Evolutionary conservation across 306 rosid species (phyloP).

Genomic region (Cucumis hystrix): DNA sequence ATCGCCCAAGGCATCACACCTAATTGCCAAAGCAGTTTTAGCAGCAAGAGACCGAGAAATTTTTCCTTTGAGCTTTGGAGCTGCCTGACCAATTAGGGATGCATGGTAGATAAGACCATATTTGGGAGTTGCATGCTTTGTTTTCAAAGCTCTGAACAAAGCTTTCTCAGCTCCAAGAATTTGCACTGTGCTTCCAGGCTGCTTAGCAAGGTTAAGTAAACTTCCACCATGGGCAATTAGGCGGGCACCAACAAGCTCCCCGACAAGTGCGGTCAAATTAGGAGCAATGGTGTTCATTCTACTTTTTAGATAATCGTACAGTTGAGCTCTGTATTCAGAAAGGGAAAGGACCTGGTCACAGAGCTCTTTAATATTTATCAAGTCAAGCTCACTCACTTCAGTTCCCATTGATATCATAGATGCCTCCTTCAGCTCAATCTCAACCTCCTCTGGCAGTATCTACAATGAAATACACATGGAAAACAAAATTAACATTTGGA

Average conservation of each 20-base stretch:
- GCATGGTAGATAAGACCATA: constrained; percentile 97
- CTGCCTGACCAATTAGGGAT: constrained; percentile 85
- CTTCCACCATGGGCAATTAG: constrained; percentile 96
- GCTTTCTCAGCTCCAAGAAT: constrained; percentile 98
- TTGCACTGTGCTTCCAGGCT: constrained; percentile 93
- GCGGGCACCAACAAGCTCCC: constrained; percentile 97
- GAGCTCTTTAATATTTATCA: constrained; percentile 60
- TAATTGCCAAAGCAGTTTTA: constrained; percentile 66
- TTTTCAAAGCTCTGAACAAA: constrained; percentile 80
- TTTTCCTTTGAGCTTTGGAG: constrained; percentile 79
- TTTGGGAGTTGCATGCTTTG: constrained; percentile 91
- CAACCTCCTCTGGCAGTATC: constrained; percentile 75
- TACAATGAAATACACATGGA: constrained; percentile 6
- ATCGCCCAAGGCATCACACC: constrained; percentile 85
- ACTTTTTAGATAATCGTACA: constrained; percentile 71
- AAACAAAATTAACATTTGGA: neutral
- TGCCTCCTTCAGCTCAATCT: constrained; percentile 70
- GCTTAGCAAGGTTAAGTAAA: constrained; percentile 83
- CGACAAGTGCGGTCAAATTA: constrained; percentile 84
- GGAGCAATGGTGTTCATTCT: constrained; percentile 93
- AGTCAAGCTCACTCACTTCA: constrained; percentile 85
- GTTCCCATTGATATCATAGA: constrained; percentile 92
- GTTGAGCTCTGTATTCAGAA: constrained; percentile 78
- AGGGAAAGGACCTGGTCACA: constrained; percentile 92
- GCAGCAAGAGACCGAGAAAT: constrained; percentile 90